Conservation (phyloP, 345 rosid species). For the Eucalyptus rudis region DNA sequence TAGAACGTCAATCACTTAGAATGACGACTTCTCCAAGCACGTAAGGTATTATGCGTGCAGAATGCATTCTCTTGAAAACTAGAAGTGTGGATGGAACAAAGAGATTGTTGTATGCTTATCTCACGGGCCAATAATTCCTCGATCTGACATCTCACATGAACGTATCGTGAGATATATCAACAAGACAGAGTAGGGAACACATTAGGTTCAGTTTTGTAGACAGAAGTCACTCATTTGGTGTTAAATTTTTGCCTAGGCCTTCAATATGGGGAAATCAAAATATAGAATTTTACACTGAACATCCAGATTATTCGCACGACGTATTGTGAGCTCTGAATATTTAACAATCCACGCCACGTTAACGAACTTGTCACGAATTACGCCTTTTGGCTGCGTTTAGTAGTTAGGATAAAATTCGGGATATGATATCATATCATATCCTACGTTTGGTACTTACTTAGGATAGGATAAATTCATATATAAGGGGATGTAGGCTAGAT, state of each 20-base stretch:
- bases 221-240: not conserved
- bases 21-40: not conserved
- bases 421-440: no score
- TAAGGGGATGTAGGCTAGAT: accelerated
- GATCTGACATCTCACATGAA: not conserved
- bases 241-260: not conserved
- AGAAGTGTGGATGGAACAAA: not conserved
- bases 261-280: not conserved
- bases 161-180: not conserved
- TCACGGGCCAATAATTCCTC: not conserved
- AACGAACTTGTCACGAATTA: accelerated
- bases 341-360: accelerated
- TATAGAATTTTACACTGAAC: not conserved
- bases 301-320: no score
- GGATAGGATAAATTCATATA: no score
- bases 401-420: no score
- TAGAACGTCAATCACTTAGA: not conserved
- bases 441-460: no score
- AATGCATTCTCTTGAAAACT: not conserved
- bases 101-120: not conserved
- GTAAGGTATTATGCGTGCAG: not conserved
- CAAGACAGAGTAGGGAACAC: not conserved
- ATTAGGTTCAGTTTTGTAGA: not conserved
- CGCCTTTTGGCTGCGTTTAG: no score
- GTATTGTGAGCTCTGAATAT: accelerated